Evolutionary conservation across 768 basidiomycete species (phyloP).

Genomic region (Russula sp.): DNA sequence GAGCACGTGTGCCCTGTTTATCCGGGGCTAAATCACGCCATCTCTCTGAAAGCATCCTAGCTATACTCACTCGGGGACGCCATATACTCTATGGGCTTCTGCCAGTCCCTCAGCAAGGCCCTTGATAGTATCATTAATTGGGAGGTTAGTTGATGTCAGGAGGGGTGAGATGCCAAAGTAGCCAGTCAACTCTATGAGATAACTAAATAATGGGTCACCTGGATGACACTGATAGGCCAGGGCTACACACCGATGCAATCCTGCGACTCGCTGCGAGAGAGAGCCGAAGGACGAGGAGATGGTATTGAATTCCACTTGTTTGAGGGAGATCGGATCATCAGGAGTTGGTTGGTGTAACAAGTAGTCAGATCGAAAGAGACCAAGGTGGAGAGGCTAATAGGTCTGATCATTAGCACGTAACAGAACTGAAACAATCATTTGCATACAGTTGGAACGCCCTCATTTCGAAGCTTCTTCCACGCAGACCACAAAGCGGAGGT

Average conservation of each 20-base stretch:
- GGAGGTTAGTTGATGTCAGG: conserved; percentile 52
- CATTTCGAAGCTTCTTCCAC: conserved; percentile 70
- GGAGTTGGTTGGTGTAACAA: conserved; percentile 55
- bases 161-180: conserved; percentile 58
- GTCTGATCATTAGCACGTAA: conserved; percentile 22
- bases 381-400: conserved; percentile 70
- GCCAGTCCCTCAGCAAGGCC: conserved; percentile 72
- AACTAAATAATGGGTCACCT: conserved; percentile 35
- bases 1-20: conserved; percentile 49
- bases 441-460: conserved; percentile 51
- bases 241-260: conserved; percentile 62
- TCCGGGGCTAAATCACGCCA: background rate
- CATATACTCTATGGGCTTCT: conserved; percentile 71
- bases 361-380: conserved; percentile 93
- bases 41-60: background rate
- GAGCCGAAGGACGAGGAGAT: conserved; percentile 88
- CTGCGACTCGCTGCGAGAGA: conserved; percentile 57
- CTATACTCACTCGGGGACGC: conserved; percentile 39
- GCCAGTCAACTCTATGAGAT: conserved; percentile 53
- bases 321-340: conserved; percentile 42
- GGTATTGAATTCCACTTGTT: conserved; percentile 98
- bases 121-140: conserved; percentile 60
- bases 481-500: conserved; percentile 80
- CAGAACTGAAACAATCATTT: background rate
- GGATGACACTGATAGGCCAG: background rate